Percentiles rank a stretch among this genome's conserved stretches.
Conservation (phyloP, 495 filamentous ascomycete genomes). For the Penicilliopsis zonata region DNA sequence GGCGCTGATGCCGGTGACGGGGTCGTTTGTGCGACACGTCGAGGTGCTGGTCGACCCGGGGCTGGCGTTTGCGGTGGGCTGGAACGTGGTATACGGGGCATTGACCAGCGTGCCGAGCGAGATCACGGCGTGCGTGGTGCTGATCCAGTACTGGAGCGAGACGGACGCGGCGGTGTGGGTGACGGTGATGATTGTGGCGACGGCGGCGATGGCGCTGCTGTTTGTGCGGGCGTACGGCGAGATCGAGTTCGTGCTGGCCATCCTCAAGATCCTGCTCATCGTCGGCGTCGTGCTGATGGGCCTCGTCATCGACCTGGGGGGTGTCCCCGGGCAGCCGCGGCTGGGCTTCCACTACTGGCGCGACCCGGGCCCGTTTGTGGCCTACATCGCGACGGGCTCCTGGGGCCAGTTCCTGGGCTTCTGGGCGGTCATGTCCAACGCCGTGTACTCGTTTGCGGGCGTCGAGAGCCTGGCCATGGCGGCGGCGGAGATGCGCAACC, state of each 20-base stretch:
- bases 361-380: conserved; percentile 48
- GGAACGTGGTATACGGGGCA: conserved; percentile 42
- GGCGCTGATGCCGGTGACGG: too few species aligned
- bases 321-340: conserved; percentile 38
- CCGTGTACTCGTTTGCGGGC: conserved; percentile 30
- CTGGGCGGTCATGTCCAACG: conserved; percentile 15
- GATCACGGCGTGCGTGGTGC: conserved; percentile 47
- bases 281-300: conserved; percentile 48
- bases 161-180: conserved; percentile 43
- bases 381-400: conserved; percentile 21
- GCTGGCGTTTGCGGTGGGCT: conserved; percentile 58
- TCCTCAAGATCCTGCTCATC: conserved; percentile 57
- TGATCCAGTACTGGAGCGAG: conserved; percentile 52
- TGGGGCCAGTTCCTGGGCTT: conserved; percentile 15
- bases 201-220: conserved; percentile 48
- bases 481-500: conserved; percentile 61
- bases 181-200: conserved; percentile 47
- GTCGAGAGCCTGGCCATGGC: conserved; percentile 57
- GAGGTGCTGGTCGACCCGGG: conserved; percentile 48
- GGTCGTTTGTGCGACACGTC: too few species aligned
- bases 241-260: conserved; percentile 54
- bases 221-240: conserved; percentile 52
- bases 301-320: conserved; percentile 51
- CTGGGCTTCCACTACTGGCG: conserved; percentile 55
- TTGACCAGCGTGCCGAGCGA: conserved; percentile 49